phyloP scores from a whole-genome alignment of 306 rosid species.

The Fagus crenata region DNA sequence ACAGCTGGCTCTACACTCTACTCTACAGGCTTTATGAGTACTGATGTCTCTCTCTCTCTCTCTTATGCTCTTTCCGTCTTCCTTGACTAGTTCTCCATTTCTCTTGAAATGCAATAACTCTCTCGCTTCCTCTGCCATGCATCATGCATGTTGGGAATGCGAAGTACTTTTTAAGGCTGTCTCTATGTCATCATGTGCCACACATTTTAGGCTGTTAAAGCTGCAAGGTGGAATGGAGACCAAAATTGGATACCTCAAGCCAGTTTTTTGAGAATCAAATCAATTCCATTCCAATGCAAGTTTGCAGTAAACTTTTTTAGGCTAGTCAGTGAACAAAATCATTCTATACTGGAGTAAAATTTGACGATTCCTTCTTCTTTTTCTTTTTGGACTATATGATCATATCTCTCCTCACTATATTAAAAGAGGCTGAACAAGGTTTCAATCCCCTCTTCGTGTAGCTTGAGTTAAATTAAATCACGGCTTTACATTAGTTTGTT shows the following conservation, averaged over 20 bases:
- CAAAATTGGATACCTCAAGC: too few relatives aligned
- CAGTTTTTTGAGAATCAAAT: neutral
- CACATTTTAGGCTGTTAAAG: neutral
- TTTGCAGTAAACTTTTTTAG: too few relatives aligned
- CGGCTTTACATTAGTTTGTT: too few relatives aligned
- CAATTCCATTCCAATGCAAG: neutral
- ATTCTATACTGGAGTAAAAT: too few relatives aligned
- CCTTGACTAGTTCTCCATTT: neutral
- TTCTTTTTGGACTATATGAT: too few relatives aligned
- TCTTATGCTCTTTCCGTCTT: slow-evolving; percentile 6
- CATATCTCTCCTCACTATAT: too few relatives aligned
- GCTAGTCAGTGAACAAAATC: too few relatives aligned
- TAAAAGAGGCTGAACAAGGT: too few relatives aligned
- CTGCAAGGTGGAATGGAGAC: neutral
- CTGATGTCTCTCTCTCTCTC: neutral
- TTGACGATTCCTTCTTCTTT: too few relatives aligned
- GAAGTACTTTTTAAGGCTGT: neutral
- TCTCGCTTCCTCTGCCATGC: neutral
- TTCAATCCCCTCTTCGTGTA: too few relatives aligned
- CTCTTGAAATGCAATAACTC: neutral
- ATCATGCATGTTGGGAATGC: neutral
- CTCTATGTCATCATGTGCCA: neutral
- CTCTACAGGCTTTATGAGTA: neutral
- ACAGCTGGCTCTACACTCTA: slow-evolving; percentile 29
- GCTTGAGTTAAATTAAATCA: too few relatives aligned